Base-by-base conservation (phyloP, 345 rosid species). In the Hibiscus trionum region DNA sequence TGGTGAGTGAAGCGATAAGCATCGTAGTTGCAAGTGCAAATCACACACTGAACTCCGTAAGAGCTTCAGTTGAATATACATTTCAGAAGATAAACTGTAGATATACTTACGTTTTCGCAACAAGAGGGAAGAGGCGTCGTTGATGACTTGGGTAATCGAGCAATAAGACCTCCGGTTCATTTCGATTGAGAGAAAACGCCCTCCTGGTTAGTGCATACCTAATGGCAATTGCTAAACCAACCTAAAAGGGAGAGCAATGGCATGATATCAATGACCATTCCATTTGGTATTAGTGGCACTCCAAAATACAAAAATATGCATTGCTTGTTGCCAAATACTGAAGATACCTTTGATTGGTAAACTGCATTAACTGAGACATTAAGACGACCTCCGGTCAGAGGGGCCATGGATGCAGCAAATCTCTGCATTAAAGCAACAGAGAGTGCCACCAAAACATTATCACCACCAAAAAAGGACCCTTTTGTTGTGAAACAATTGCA, bases 81-180 rank as follows among this genome's bases (percentile, higher is more conserved):
- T 29, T 29, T 29, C 31, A 29, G 31, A 29, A 29, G 4, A 11
- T 10, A 60, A 46, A 52, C 12, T 29, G 24, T 33, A 26, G 2
- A 69, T 7, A 73, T 50, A 55, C 93, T 84, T 80, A 90, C 97
- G 89, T 88, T 84, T 91, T 94, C 49, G 96, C 97, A 81, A 94
- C 85, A 44, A 91, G 97, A 71, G 98, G 98, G 75, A 94, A 77
- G 71, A 94, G 89, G 62, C 96, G 87, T 44, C 92, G 81, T 80
- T 91, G 98, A 83, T 94, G 95, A 82, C 88, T 90, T 68, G 96
- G 97, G 77, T 91, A 94, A 87, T 94, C 98, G 50, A 94, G 93
- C 80, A 94, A 84, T 65, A 94, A 84, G 49, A 88, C 86, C 85
- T 94, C 98, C 73, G 95, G 91, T 69, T 83, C 91, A 63, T 86